phyloP scores from a whole-genome alignment of 176 grass and related monocot genomes.

The Carex cristatella region DNA sequence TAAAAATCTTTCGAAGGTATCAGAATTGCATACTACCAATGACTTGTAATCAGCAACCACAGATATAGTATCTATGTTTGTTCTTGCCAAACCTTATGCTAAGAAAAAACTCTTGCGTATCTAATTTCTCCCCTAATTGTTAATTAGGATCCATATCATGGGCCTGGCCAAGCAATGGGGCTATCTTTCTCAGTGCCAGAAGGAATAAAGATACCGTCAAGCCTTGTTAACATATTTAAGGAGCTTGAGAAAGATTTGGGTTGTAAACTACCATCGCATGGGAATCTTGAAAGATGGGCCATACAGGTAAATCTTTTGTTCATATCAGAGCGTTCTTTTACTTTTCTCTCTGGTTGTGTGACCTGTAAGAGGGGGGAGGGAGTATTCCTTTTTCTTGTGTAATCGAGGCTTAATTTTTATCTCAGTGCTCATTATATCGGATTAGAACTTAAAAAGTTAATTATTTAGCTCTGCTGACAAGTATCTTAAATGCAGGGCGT shows the following conservation, averaged over 20 bases:
- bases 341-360: neutral
- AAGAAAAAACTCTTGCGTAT: neutral
- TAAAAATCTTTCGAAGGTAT: neutral
- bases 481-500: constrained; percentile 59
- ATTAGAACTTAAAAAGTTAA: neutral
- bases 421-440: neutral
- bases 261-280: constrained; percentile 72
- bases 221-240: constrained; percentile 84
- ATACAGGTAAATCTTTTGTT: constrained; percentile 56
- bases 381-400: neutral
- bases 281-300: constrained; percentile 97
- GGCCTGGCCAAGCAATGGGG: constrained; percentile 90
- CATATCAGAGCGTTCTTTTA: neutral
- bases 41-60: neutral
- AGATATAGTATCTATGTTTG: too few species aligned
- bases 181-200: constrained; percentile 88
- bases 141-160: constrained; percentile 92
- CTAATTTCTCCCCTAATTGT: neutral
- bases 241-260: constrained; percentile 78
- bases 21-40: neutral
- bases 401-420: neutral
- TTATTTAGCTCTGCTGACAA: constrained; percentile 18
- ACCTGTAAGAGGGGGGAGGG: neutral
- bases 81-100: neutral
- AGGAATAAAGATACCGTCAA: constrained; percentile 75